Conservation (phyloP, 1,139 yeast genomes). For the Sugiyamaella paludigena region DNA sequence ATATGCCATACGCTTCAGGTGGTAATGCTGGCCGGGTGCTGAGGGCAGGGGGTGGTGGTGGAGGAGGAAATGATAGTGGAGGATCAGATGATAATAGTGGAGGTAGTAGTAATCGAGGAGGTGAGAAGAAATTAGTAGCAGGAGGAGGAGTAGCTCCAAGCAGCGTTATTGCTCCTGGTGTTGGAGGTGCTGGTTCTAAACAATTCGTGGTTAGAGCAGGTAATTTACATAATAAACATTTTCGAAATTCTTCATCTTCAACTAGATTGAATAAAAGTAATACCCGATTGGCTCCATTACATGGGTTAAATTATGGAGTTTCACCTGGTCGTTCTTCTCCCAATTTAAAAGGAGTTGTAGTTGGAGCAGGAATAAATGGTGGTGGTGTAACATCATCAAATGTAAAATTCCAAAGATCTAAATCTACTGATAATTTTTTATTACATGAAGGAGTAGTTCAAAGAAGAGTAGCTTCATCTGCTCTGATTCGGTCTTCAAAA, state of each 20-base stretch:
- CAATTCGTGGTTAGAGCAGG: constrained; percentile 20
- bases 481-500: constrained; percentile 23
- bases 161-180: too few species aligned
- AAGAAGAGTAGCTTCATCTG: constrained; percentile 12
- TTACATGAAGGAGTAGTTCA: constrained; percentile 11
- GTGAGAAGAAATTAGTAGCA: too few species aligned
- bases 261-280: constrained; percentile 19
- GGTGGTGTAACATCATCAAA: background rate
- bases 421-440: constrained; percentile 15
- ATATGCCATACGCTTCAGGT: constrained; percentile 9
- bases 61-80: constrained; percentile 6
- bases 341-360: background rate
- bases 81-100: constrained; percentile 11
- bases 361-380: background rate
- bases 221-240: constrained; percentile 19
- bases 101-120: background rate
- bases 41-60: constrained; percentile 4
- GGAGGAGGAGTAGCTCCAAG: too few species aligned
- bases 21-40: background rate
- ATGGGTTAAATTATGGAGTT: constrained; percentile 5
- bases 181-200: constrained; percentile 7
- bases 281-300: constrained; percentile 13
- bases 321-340: constrained; percentile 7
- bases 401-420: constrained; percentile 14
- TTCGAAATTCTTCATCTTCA: constrained; percentile 20